Evolutionary conservation across 1,284 basidiomycete genomes (phyloP), one percentile per base, ranked within the genome.

Genomic region (Tetrapyrgos nigripes): DNA sequence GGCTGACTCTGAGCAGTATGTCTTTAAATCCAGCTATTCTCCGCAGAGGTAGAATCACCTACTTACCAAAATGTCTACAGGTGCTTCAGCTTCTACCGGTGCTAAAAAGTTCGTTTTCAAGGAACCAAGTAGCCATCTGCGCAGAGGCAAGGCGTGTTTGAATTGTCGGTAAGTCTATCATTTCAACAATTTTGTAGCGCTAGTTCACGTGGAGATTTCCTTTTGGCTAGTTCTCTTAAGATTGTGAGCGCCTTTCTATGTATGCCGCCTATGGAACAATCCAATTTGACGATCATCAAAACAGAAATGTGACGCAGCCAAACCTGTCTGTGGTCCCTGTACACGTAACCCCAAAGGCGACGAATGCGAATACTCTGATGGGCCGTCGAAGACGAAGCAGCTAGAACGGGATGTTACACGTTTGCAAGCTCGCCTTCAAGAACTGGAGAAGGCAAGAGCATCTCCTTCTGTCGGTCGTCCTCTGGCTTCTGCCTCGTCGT

Each of bases 221-320:
- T 33, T 33, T 33, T 33, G 29, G 14, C 10, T 29, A 62, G 61
- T n/a, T 58, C 24, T 37, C 56, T 58, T 31, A 64, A 64, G 35
- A 62, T 60, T 27, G 63, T 64, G 51, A 49, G 58, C 47, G 14
- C n/a, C 17, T 24, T 13, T 44, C 19, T 24, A 23, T 23, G 19
- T 13, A 27, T 9, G 19, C 14, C 17, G 44, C 43, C 6, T 24
- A 37, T 21, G 8, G 31, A 33, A 8, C 33, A 33, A 17, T 31
- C 4, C 5, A 31, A n/a, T 21, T n/a, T 35, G 11, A 50, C 33
- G 24, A 29, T 6, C 37, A 46, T 53, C 43, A n/a, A 10, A 23
- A 17, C 35, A 64, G 63, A 61, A 61, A 63, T 64, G 65, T 45
- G 64, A 66, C 50, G 63, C 63, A 3, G 56, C 43, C 21, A 65